These are phyloP conservation scores for Monosporozyma unispora DNA, from an alignment of 805 yeast species.

Conservation along the genomic window DNA sequence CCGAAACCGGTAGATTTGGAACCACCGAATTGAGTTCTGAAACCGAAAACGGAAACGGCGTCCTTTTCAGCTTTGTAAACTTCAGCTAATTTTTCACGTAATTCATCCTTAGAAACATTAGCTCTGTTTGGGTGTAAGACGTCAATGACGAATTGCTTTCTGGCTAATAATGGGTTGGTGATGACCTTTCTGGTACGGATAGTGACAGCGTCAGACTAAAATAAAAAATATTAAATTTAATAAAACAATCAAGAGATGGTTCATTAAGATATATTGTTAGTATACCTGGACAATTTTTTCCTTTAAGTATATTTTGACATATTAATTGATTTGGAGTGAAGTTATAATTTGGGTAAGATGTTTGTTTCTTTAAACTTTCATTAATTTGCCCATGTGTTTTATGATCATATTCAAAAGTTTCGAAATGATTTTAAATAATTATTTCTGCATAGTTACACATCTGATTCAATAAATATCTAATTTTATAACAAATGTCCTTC, in stretches of 20 bases:
- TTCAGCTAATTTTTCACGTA: conserved; percentile 87
- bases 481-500: too few relatives aligned
- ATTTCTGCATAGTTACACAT: too few relatives aligned
- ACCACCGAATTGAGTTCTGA: conserved; percentile 99
- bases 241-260: background rate
- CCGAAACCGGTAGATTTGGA: conserved; percentile 99
- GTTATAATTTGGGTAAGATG: too few relatives aligned
- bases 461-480: too few relatives aligned
- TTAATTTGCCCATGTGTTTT: too few relatives aligned
- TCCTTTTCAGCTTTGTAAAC: conserved; percentile 88
- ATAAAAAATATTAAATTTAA: background rate
- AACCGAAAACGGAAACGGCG: conserved; percentile 94
- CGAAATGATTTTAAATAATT: too few relatives aligned
- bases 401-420: too few relatives aligned
- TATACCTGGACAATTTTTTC: background rate
- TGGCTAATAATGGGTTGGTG: conserved; percentile 97
- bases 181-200: conserved; percentile 98
- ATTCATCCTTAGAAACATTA: conserved; percentile 98
- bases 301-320: background rate
- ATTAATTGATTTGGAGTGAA: too few relatives aligned
- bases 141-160: conserved; percentile 99
- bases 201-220: conserved; percentile 97
- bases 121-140: conserved; percentile 99
- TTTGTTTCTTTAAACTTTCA: too few relatives aligned
- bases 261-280: background rate